Percentiles rank a stretch among this genome's conserved stretches.
These are phyloP conservation scores for Paecilomyces formosus DNA, from an alignment of 2,329 filamentous ascomycete species.

Conservation along the genomic window DNA sequence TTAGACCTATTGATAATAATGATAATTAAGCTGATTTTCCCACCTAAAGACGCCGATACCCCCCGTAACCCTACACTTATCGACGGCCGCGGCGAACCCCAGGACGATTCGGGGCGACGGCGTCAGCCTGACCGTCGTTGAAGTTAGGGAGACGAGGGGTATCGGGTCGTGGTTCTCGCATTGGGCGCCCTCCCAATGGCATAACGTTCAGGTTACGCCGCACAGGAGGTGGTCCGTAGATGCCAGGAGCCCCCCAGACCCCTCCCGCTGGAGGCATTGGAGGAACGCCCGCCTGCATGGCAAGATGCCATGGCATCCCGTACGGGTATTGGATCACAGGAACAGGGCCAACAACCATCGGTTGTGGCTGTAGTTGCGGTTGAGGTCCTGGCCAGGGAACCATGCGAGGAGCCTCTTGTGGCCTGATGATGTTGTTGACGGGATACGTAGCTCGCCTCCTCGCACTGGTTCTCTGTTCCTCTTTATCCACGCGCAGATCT, in stretches of 20 bases:
- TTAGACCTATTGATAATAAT: too few species aligned
- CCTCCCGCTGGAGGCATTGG: not conserved
- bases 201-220: not conserved
- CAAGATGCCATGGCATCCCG: not conserved
- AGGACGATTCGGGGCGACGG: not conserved
- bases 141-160: not conserved
- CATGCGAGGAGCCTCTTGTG: conserved; percentile 1
- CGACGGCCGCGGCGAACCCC: not conserved
- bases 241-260: not conserved
- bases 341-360: not conserved
- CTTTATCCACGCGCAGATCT: conserved; percentile 10
- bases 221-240: not conserved
- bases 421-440: not conserved
- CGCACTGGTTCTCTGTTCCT: not conserved
- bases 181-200: not conserved
- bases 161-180: not conserved
- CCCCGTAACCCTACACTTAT: not conserved
- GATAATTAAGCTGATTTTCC: too few species aligned
- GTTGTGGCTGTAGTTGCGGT: not conserved
- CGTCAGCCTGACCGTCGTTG: not conserved
- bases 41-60: too few species aligned
- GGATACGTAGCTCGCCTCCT: not conserved
- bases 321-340: not conserved
- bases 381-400: not conserved
- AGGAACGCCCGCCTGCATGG: not conserved